Conservation (phyloP, 75 land plant species). For the Pinus albicaulis region DNA sequence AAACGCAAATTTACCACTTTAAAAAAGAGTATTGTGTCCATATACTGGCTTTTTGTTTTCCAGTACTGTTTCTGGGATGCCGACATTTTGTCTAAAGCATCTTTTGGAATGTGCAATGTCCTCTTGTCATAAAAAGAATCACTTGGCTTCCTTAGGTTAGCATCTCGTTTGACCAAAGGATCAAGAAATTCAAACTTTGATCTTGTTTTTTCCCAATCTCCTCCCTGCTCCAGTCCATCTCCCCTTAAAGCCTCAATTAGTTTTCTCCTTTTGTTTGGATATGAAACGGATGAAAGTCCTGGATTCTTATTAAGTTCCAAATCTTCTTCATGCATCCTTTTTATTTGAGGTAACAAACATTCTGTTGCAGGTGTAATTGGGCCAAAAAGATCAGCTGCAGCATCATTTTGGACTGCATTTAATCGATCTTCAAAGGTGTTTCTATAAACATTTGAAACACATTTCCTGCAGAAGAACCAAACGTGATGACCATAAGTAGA, state of each 20-base stretch:
- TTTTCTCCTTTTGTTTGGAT: conserved; percentile 49
- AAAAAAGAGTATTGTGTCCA: conserved; percentile 92
- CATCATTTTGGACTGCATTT: conserved; percentile 10
- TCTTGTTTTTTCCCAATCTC: conserved; percentile 42
- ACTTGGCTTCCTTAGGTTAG: conserved; percentile 59
- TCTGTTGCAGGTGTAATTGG: conserved; percentile 50
- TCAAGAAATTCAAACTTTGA: conserved; percentile 89
- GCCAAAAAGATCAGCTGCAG: conserved; percentile 19
- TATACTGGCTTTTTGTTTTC: conserved; percentile 79
- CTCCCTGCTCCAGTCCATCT: conserved; percentile 23
- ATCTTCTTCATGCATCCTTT: conserved; percentile 62
- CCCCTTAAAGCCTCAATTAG: conserved; percentile 34
- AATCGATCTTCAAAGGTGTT: not conserved
- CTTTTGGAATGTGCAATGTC: conserved; percentile 78
- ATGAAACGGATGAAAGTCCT: conserved; percentile 6
- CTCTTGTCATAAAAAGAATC: conserved; percentile 82
- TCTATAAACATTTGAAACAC: not conserved
- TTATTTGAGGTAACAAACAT: conserved; percentile 59
- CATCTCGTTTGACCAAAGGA: conserved; percentile 68
- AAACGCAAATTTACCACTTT: conserved; percentile 70
- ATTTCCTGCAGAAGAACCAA: conserved; percentile 1
- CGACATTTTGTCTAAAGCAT: conserved; percentile 76
- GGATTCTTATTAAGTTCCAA: conserved; percentile 3
- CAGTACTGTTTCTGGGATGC: conserved; percentile 97
- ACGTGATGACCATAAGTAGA: not conserved